Evolutionary conservation across 202 grass and related monocot genomes (phyloP), one percentile per base, ranked within the genome.

Genomic region (Schoenoplectus tabernaemontani): DNA sequence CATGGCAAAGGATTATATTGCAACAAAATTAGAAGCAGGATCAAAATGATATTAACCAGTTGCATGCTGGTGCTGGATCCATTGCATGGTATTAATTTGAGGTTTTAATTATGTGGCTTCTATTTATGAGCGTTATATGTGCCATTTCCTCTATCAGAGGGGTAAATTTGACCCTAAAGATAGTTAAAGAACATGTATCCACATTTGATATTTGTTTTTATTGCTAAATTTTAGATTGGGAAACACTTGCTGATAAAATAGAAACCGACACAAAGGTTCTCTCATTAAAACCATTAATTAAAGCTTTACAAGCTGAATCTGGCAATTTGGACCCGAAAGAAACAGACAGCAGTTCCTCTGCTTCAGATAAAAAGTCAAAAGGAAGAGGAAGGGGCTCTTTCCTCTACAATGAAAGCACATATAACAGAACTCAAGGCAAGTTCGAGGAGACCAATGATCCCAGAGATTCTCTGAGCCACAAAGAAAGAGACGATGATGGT

Each of bases 301-400:
- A 44, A 79, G 61, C 20, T 36, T 28, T 9, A 79, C 7, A 48
- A 33, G 38, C 33, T 62, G 23, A 53, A 17, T 32, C 69, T 53
- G 34, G 20, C 19, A 41, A 79, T 48, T 57, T 76, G n/a, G 57
- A 73, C 59, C 70, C 61, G 20, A 77, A 90, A 83, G 64, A 73
- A 16, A 87, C 54, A 44, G 78, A 64, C 23, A 19, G 81, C 51
- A 79, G 76, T 10, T 86, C 78, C 65, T 77, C 67, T 76, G 48
- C 83, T 82, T 82, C 58, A 2, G 68, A 84, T 44, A 83, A 86
- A 81, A 89, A 84, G 34, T 86, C 95, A 59, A 97, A 86, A 84
- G 86, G 95, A 84, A 90, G 72, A 60, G 95, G 95, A 59, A 89
- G 91, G 69, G 95, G 95, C 57, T 94, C 89, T 12, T 97, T 97